Percentiles rank a stretch among this genome's conserved stretches.
These are phyloP conservation scores for Xylaria multiplex DNA, from an alignment of 2,329 filamentous ascomycete genomes.

Conservation along the genomic window DNA sequence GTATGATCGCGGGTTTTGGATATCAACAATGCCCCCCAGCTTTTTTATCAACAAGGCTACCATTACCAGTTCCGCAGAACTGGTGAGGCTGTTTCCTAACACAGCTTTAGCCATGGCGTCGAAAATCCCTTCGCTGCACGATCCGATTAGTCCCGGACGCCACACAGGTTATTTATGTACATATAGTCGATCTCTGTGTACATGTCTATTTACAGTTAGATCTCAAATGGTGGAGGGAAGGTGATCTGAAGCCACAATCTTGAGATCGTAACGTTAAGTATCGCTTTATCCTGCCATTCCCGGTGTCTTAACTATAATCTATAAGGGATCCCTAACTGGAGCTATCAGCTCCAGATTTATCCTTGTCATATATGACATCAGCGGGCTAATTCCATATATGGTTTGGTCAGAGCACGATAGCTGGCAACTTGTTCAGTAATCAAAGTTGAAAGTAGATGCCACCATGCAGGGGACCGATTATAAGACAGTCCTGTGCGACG, in stretches of 20 bases:
- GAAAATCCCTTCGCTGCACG: slow-evolving; percentile 1
- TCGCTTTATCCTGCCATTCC: slow-evolving; percentile 7
- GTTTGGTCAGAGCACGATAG: slow-evolving; percentile 1
- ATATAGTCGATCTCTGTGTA: slow-evolving; percentile 11
- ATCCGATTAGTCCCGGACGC: slow-evolving; percentile 11
- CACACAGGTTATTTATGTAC: slow-evolving; percentile 16
- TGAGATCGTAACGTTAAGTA: slow-evolving; percentile 13
- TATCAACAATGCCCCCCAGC: slow-evolving; percentile 5
- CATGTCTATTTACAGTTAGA: slow-evolving; percentile 14
- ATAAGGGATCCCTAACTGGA: background rate
- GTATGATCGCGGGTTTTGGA: slow-evolving; percentile 14
- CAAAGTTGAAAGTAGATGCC: slow-evolving; percentile 3
- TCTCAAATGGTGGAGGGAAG: slow-evolving; percentile 15
- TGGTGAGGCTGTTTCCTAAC: slow-evolving; percentile 22
- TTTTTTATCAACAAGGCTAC: slow-evolving; percentile 23
- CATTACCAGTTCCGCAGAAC: slow-evolving; percentile 7
- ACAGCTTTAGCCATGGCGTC: slow-evolving; percentile 24
- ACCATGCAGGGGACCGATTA: slow-evolving; percentile 22
- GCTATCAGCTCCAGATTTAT: background rate
- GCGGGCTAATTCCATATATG: slow-evolving; percentile 4
- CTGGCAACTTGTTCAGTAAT: slow-evolving; percentile 26
- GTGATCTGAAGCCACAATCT: slow-evolving; percentile 6
- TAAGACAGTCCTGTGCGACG: slow-evolving; percentile 22
- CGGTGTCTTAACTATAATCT: background rate
- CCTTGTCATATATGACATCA: slow-evolving; percentile 15